Conservation (phyloP, 768 basidiomycete species). For the Collybia sp. region DNA sequence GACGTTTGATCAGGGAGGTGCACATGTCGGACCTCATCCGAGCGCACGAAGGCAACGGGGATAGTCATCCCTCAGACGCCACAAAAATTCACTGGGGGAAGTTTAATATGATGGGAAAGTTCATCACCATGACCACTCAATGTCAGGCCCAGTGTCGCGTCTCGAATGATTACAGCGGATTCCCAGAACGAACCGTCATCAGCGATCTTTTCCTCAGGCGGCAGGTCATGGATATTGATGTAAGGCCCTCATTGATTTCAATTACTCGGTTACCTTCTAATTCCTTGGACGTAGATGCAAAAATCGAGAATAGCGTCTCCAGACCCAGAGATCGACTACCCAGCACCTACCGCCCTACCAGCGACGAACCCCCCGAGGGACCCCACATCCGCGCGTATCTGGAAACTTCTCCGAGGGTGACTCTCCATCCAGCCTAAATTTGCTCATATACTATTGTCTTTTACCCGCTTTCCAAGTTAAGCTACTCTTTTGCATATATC, state of each 20-base stretch:
- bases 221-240: constrained; percentile 68
- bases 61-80: constrained; percentile 61
- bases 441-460: neutral
- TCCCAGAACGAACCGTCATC: constrained; percentile 52
- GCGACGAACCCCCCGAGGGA: constrained; percentile 13
- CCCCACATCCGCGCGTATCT: constrained; percentile 38
- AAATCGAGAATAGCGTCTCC: constrained; percentile 55
- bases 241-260: constrained; percentile 21
- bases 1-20: constrained; percentile 60
- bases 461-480: neutral
- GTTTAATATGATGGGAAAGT: constrained; percentile 87
- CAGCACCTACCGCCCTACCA: constrained; percentile 15
- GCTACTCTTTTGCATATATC: neutral
- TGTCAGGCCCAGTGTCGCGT: constrained; percentile 74
- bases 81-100: constrained; percentile 92
- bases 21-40: constrained; percentile 87
- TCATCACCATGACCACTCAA: constrained; percentile 71
- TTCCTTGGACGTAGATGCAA: constrained; percentile 47
- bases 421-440: neutral
- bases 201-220: constrained; percentile 49
- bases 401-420: constrained; percentile 45
- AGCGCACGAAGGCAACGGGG: constrained; percentile 80
- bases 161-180: constrained; percentile 49
- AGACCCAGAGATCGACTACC: constrained; percentile 39
- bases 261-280: constrained; percentile 1